Conservation (phyloP, 2,329 filamentous ascomycete genomes). For the Colletotrichum sp. region DNA sequence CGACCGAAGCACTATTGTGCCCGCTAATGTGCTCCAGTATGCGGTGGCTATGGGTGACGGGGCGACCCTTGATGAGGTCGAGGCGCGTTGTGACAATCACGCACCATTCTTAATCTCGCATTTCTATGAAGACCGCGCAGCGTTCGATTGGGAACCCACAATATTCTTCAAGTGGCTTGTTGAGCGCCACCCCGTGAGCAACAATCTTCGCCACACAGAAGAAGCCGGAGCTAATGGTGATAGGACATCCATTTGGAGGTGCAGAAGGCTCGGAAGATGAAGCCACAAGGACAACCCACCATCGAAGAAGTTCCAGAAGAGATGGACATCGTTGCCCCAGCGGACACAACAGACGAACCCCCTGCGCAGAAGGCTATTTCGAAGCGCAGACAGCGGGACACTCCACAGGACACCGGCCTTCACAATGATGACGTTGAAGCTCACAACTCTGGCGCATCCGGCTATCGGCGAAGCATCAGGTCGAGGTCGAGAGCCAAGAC, state of each 20-base stretch:
- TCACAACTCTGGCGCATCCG: not conserved
- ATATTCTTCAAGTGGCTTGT: constrained; percentile 56
- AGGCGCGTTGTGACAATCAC: constrained; percentile 51
- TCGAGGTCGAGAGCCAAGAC: constrained; percentile 19
- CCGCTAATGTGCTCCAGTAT: constrained; percentile 42
- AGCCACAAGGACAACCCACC: not conserved
- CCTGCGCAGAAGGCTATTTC: constrained; percentile 13
- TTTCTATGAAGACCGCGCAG: constrained; percentile 44
- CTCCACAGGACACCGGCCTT: not conserved
- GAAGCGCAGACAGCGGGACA: not conserved
- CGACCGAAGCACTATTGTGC: not conserved
- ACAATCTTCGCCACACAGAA: not conserved
- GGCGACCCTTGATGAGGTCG: constrained; percentile 53
- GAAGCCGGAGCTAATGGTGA: not conserved
- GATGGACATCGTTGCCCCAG: not conserved
- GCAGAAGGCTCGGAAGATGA: constrained; percentile 3
- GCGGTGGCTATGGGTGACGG: constrained; percentile 58
- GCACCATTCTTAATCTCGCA: constrained; percentile 58
- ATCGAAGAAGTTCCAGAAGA: not conserved
- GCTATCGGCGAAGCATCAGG: not conserved
- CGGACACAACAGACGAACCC: constrained; percentile 1
- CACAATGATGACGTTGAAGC: not conserved
- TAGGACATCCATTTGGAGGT: constrained; percentile 15
- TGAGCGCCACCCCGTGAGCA: constrained; percentile 43
- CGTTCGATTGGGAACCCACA: constrained; percentile 49